A percentile compares a stretch with the other conserved stretches of the same genome.
These are phyloP conservation scores for Tylopilus rubrobrunneus DNA, from an alignment of 768 basidiomycete genomes.

Conservation along the genomic window DNA sequence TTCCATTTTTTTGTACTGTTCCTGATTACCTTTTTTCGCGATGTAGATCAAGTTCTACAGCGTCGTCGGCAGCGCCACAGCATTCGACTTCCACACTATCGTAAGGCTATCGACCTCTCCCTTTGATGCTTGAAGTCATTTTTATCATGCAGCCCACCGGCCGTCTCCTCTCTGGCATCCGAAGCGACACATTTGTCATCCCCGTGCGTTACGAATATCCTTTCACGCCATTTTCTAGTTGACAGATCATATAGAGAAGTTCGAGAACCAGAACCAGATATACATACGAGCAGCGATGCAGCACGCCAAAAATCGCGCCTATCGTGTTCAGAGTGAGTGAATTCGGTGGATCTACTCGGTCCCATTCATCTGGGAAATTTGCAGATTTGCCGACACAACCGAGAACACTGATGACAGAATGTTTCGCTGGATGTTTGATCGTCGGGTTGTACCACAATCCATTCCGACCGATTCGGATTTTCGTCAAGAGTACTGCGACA, in stretches of 20 bases:
- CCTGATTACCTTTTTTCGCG: not conserved
- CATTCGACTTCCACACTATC: not conserved
- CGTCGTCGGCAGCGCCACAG: not conserved
- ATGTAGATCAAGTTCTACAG: not conserved
- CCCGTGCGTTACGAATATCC: not conserved
- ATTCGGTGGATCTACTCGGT: too few relatives aligned
- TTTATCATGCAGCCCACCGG: not conserved
- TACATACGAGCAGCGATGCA: not conserved
- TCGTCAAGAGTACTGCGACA: too few relatives aligned
- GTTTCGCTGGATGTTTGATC: too few relatives aligned
- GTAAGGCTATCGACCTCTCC: not conserved
- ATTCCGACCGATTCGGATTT: too few relatives aligned
- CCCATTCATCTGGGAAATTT: too few relatives aligned
- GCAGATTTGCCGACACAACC: too few relatives aligned
- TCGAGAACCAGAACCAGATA: not conserved
- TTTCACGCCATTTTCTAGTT: not conserved
- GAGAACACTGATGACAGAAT: too few relatives aligned
- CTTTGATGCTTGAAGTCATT: not conserved
- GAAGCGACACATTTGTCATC: not conserved
- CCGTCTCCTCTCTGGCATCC: not conserved
- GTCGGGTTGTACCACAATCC: too few relatives aligned
- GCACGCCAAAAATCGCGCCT: not conserved
- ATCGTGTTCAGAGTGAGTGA: constrained; percentile 2
- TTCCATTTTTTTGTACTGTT: not conserved
- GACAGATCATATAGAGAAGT: not conserved